These are phyloP conservation scores for Hypoxylon sp. DNA, from an alignment of 2,329 filamentous ascomycete species.

Conservation along the genomic window DNA sequence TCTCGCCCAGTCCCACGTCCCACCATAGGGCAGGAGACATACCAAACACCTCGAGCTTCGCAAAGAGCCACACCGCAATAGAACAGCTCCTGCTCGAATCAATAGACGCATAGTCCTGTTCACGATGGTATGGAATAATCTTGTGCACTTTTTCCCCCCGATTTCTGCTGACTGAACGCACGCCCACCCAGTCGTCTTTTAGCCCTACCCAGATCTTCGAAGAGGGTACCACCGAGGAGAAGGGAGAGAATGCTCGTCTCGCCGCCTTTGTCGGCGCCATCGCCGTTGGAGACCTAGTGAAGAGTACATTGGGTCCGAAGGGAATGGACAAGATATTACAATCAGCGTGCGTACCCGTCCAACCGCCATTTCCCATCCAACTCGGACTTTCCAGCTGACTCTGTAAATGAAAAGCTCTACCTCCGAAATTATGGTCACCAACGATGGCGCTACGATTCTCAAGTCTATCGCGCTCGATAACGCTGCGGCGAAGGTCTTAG, in stretches of 20 bases:
- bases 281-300: constrained; percentile 95
- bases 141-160: background rate
- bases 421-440: constrained; percentile 97
- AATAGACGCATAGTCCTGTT: background rate
- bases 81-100: background rate
- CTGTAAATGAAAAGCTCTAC: constrained; percentile 77
- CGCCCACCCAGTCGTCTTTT: constrained; percentile 66
- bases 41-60: constrained; percentile 25
- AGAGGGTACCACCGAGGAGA: constrained; percentile 96
- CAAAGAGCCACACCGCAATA: constrained; percentile 22
- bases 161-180: constrained; percentile 28
- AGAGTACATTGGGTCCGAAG: constrained; percentile 96
- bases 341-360: constrained; percentile 78
- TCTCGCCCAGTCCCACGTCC: constrained; percentile 29
- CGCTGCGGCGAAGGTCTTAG: constrained; percentile 95
- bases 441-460: constrained; percentile 97
- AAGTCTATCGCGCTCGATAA: constrained; percentile 99
- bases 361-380: background rate
- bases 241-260: constrained; percentile 98
- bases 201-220: constrained; percentile 98
- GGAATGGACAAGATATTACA: constrained; percentile 99
- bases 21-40: constrained; percentile 32
- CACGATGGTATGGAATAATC: constrained; percentile 33
- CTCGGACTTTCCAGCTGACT: constrained; percentile 34
- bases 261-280: constrained; percentile 99